These are phyloP conservation scores for Claviceps sp. DNA, from an alignment of 2,329 filamentous ascomycete genomes.

Conservation along the genomic window DNA sequence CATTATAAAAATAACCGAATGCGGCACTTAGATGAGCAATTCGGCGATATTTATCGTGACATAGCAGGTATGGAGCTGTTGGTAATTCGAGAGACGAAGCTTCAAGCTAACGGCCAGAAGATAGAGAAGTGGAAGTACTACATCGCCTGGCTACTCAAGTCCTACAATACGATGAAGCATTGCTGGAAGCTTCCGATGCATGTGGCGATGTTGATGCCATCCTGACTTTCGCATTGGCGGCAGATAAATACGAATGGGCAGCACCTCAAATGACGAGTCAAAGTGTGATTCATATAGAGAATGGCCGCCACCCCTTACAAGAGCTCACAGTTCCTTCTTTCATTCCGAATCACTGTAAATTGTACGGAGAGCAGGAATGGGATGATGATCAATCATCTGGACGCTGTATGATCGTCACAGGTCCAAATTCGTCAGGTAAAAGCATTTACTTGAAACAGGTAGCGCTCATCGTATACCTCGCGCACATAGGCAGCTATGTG, in stretches of 20 bases:
- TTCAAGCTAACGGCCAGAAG: constrained; percentile 27
- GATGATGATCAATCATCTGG: not conserved
- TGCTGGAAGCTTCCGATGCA: constrained; percentile 60
- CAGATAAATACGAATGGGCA: constrained; percentile 57
- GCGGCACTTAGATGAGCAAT: constrained; percentile 63
- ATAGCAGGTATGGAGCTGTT: constrained; percentile 55
- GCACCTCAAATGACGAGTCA: constrained; percentile 55
- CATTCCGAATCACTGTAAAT: constrained; percentile 66
- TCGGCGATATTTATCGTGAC: constrained; percentile 72
- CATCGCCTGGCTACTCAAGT: constrained; percentile 61
- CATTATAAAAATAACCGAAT: constrained; percentile 85
- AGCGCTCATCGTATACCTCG: constrained; percentile 80
- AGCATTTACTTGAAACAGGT: constrained; percentile 92
- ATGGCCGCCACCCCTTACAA: constrained; percentile 78
- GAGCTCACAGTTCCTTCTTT: constrained; percentile 71
- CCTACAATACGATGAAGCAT: constrained; percentile 51
- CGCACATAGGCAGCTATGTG: constrained; percentile 86
- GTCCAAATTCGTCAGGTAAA: constrained; percentile 94
- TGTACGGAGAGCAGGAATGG: constrained; percentile 45
- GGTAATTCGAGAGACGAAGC: not conserved
- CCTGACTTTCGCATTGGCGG: constrained; percentile 66
- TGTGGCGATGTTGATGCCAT: constrained; percentile 82
- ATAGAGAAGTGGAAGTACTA: constrained; percentile 80
- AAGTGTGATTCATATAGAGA: constrained; percentile 60
- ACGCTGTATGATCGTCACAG: constrained; percentile 63